Evolutionary conservation across 2,329 filamentous ascomycete genomes (phyloP).

Genomic region (Aspergillus sp.): DNA sequence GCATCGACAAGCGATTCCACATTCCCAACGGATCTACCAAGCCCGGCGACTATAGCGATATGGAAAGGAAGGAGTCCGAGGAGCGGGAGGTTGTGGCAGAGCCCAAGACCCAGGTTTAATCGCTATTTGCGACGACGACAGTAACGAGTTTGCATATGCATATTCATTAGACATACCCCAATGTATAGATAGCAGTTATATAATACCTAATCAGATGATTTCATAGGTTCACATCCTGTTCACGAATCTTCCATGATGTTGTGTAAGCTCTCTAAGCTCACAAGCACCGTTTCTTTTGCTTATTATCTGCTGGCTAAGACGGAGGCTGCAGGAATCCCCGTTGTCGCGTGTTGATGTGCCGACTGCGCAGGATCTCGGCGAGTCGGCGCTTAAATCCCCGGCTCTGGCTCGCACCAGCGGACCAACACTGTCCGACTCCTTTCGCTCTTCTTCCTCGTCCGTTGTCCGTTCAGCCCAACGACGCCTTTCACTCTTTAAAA

Average conservation of each 20-base stretch:
- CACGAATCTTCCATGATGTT: not conserved
- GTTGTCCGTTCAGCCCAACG: not conserved
- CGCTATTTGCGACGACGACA: not conserved
- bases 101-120: not conserved
- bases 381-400: not conserved
- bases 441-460: not conserved
- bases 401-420: not conserved
- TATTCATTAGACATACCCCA: not conserved
- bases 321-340: not conserved
- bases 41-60: slow-evolving; percentile 37
- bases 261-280: not conserved
- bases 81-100: not conserved
- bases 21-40: slow-evolving; percentile 62
- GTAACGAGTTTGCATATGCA: too few relatives aligned
- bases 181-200: not conserved
- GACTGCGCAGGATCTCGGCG: not conserved
- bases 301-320: not conserved
- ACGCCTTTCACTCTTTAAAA: not conserved
- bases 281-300: not conserved
- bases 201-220: not conserved
- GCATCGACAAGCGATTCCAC: slow-evolving; percentile 75
- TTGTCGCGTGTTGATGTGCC: not conserved
- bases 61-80: not conserved
- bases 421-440: not conserved
- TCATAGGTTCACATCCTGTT: not conserved